Evolutionary conservation across 345 rosid species (phyloP), one percentile per base, ranked within the genome.

Genomic region (Lepidium aucheri): DNA sequence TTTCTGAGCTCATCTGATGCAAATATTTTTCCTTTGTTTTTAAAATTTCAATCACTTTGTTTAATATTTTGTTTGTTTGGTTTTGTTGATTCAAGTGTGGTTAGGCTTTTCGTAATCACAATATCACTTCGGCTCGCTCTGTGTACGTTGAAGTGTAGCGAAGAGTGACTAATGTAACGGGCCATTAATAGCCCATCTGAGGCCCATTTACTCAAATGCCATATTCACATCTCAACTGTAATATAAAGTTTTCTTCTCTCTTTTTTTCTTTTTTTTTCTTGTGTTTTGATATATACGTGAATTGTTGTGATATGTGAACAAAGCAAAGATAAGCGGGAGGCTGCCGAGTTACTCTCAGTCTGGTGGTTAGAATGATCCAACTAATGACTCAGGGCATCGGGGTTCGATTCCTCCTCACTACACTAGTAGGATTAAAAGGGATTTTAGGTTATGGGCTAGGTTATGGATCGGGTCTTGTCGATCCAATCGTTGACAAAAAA

Each of bases 1-100:
- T 43, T 70, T 62, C 68, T 70, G 47, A 43, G 63, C 46, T 34
- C 55, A 12, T 26, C 53, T 69, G 14, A 33, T 24, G 75, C 69
- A 44, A 36, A 70, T 62, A 35, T 61, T 36, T 9, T 61, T 61
- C 16, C 20, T 70, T 43, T 53, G 32, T 22, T 65, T 60, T 53
- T 33, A 32, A 8, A 18, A 13, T 70, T 53, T 53, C 20, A 26
- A 0, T 53, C 28, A 26, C 16, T 62, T 12, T 60, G 39, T 32
- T 61, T 69, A 14, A 14, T 20, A n/a, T 22, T 53, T 14, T 59
- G 49, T 41, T 42, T 68, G 53, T 40, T 69, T 39, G 13, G 35
- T 41, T 15, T 51, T 45, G 17, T 62, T 62, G 43, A 28, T 54
- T 53, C 56, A 70, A 60, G 24, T 44, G 57, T 63, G 50, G 63